A percentile compares a stretch with the other conserved stretches of the same genome.
phyloP scores from a whole-genome alignment of 148 eudicot genomes.

The Rhododendron mucronatum region DNA sequence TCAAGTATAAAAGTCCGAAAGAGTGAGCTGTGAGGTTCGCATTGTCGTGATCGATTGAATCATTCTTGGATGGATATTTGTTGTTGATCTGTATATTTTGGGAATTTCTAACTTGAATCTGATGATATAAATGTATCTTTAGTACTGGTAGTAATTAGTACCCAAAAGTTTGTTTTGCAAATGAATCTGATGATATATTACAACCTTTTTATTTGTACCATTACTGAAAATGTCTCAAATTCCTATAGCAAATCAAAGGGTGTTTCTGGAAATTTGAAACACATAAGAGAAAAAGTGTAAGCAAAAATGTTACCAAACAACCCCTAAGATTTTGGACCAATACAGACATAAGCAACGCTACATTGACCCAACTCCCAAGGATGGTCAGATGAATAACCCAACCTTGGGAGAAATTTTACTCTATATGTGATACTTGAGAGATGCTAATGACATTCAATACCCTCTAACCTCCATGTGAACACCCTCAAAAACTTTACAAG shows the following conservation, averaged over 20 bases:
- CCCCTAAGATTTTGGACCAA: not conserved
- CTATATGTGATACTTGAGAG: no score
- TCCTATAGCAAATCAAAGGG: not conserved
- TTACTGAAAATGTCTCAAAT: not conserved
- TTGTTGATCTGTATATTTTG: not conserved
- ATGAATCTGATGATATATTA: not conserved
- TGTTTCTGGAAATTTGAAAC: not conserved
- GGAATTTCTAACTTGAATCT: not conserved
- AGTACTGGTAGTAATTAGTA: not conserved
- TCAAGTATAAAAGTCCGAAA: no score
- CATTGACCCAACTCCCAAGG: no score
- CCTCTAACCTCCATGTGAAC: no score
- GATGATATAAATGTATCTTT: conserved; percentile 4
- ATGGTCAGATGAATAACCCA: no score
- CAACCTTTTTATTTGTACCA: not conserved
- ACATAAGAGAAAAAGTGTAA: no score
- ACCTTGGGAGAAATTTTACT: no score
- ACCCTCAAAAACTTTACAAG: no score
- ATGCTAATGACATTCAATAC: no score
- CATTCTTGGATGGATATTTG: not conserved
- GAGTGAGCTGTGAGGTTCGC: not conserved
- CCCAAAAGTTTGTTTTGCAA: not conserved
- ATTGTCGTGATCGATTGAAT: not conserved
- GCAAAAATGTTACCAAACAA: no score
- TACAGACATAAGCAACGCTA: no score